phyloP scores from a whole-genome alignment of 2,329 filamentous ascomycete genomes.

The Ciborinia camelliae region DNA sequence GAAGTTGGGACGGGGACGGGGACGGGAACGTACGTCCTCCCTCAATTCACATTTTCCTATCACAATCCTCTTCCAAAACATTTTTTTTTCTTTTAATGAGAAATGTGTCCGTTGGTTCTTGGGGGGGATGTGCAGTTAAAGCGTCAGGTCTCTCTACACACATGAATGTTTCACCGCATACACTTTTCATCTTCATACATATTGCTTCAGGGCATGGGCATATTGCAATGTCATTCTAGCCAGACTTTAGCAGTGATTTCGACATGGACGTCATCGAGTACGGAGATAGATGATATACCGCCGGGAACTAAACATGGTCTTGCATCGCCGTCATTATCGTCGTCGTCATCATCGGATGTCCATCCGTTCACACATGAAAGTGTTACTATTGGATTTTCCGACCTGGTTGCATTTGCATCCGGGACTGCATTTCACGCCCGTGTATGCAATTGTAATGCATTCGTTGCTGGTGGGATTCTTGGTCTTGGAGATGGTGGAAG shows the following conservation, averaged over 20 bases:
- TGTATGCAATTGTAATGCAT: not conserved
- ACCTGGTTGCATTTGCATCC: conserved; percentile 1
- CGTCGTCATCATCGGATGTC: too few species aligned
- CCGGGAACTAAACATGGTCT: not conserved
- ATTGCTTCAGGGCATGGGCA: not conserved
- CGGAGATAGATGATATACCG: not conserved
- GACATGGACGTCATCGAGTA: not conserved
- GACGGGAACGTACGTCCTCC: not conserved
- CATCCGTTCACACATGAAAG: not conserved
- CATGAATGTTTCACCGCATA: not conserved
- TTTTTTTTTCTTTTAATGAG: not conserved
- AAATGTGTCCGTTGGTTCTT: not conserved
- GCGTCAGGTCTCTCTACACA: not conserved
- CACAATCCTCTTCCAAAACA: not conserved
- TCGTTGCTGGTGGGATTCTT: not conserved
- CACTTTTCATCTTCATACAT: not conserved
- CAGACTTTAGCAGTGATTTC: not conserved
- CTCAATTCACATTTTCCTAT: not conserved
- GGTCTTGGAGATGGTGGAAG: not conserved
- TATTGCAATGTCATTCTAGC: not conserved
- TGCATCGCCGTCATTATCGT: not conserved
- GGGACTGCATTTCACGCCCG: not conserved
- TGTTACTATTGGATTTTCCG: not conserved
- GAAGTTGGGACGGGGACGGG: too few species aligned
- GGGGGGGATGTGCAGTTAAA: not conserved